These are phyloP conservation scores for Aspergillus intermedius DNA, from an alignment of 2,329 filamentous ascomycete genomes.

Conservation along the genomic window DNA sequence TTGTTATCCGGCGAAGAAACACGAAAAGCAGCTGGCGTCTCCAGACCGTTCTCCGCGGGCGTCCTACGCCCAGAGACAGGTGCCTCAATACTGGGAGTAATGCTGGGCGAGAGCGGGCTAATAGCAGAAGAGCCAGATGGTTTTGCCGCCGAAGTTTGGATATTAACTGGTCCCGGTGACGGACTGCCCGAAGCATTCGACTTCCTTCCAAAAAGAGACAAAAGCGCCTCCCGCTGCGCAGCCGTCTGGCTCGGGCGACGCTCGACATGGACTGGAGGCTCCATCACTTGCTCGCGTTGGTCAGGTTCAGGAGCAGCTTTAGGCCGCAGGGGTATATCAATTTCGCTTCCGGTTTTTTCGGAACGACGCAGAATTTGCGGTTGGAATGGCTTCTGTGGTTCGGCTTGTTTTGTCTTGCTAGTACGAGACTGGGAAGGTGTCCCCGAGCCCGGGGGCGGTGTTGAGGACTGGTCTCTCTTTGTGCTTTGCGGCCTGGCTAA, in stretches of 20 bases:
- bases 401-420: conserved; percentile 21
- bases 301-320: conserved; percentile 15
- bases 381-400: conserved; percentile 43
- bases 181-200: conserved; percentile 18
- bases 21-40: conserved; percentile 44
- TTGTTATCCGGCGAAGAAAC: conserved; percentile 61
- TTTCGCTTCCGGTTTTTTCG: conserved; percentile 30
- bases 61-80: conserved; percentile 15
- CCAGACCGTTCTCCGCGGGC: conserved; percentile 29
- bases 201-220: conserved; percentile 59
- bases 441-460: conserved; percentile 4
- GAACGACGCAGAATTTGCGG: conserved; percentile 50
- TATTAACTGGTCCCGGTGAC: conserved; percentile 14
- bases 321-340: conserved; percentile 21
- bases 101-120: conserved; percentile 25
- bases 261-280: conserved; percentile 22
- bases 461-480: conserved; percentile 20
- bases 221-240: conserved; percentile 44
- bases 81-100: conserved; percentile 13
- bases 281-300: conserved; percentile 7
- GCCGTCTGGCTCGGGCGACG: conserved; percentile 36
- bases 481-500: conserved; percentile 28
- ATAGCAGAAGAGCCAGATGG: conserved; percentile 19
- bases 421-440: conserved; percentile 10
- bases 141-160: conserved; percentile 14